phyloP scores from a whole-genome alignment of 306 rosid species.

The Ormosia emarginata region DNA sequence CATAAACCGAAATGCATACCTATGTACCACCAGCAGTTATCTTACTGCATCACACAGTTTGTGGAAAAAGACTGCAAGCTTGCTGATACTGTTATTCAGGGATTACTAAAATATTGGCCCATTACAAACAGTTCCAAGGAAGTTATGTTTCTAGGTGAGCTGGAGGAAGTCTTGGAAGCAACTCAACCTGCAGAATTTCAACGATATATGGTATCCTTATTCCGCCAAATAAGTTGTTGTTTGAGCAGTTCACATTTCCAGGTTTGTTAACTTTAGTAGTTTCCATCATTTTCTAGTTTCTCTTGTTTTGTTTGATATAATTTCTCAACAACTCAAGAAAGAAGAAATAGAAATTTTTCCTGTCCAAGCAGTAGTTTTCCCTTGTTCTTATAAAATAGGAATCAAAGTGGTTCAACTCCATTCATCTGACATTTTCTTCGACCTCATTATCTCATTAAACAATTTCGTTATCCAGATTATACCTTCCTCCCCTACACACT shows the following conservation, averaged over 20 bases:
- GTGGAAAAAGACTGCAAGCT: conserved; percentile 77
- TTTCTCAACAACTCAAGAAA: too few relatives aligned
- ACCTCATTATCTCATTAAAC: too few relatives aligned
- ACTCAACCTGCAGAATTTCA: conserved; percentile 73
- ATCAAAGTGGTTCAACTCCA: too few relatives aligned
- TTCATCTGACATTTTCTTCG: too few relatives aligned
- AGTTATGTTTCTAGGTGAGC: conserved; percentile 78
- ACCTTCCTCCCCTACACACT: too few relatives aligned
- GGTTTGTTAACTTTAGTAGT: conserved; percentile 38
- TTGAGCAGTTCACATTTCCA: conserved; percentile 77
- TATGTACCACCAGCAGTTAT: conserved; percentile 67
- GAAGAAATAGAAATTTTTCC: too few relatives aligned
- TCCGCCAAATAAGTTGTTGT: conserved; percentile 62
- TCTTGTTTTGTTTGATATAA: too few relatives aligned
- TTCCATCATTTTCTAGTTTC: not conserved
- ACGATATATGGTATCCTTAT: conserved; percentile 73
- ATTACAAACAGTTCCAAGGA: conserved; percentile 67
- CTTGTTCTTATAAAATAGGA: too few relatives aligned
- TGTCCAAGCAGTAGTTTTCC: too few relatives aligned
- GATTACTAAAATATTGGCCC: conserved; percentile 69
- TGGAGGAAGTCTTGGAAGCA: conserved; percentile 71
- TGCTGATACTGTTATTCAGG: conserved; percentile 66
- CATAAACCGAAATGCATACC: conserved; percentile 69
- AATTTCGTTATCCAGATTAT: too few relatives aligned
- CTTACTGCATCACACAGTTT: conserved; percentile 68